Percentiles rank a stretch among this genome's conserved stretches.
Evolutionary conservation across 1,139 yeast genomes (phyloP).

Genomic region (Kazachstania sp.): DNA sequence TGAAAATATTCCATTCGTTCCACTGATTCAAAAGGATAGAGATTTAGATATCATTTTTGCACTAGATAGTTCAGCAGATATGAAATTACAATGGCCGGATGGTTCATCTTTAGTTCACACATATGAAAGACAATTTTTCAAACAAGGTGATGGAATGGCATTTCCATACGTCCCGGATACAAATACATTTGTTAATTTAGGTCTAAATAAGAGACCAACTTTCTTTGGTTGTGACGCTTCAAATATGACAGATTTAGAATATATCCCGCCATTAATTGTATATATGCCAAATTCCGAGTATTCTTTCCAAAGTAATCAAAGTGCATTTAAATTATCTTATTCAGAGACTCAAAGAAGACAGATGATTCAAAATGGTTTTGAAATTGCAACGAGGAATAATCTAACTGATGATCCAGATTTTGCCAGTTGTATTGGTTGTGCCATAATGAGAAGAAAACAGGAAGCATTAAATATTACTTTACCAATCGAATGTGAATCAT

Average conservation of each 20-base stretch:
- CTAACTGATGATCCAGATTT: conserved; percentile 66
- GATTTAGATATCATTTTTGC: conserved; percentile 71
- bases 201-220: conserved; percentile 54
- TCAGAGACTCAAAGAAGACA: conserved; percentile 47
- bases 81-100: conserved; percentile 60
- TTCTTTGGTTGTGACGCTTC: conserved; percentile 80
- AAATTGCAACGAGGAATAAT: conserved; percentile 63
- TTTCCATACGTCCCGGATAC: conserved; percentile 82
- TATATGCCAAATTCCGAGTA: conserved; percentile 75
- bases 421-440: conserved; percentile 81
- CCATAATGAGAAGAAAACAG: conserved; percentile 72
- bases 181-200: conserved; percentile 50
- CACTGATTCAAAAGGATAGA: conserved; percentile 63
- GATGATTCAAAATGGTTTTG: conserved; percentile 74
- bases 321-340: conserved; percentile 64
- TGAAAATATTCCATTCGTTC: conserved; percentile 75
- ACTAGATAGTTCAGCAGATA: conserved; percentile 76
- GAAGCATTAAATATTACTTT: conserved; percentile 59
- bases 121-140: conserved; percentile 59
- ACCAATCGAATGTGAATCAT: conserved; percentile 62
- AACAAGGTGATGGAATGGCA: conserved; percentile 53
- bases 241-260: conserved; percentile 49
- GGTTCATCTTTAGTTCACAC: conserved; percentile 62
- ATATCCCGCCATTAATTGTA: conserved; percentile 64
- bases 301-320: conserved; percentile 57